A percentile compares a stretch with the other conserved stretches of the same genome.
Evolutionary conservation across 768 basidiomycete genomes (phyloP).

Genomic region (Rhizopogon sp.): DNA sequence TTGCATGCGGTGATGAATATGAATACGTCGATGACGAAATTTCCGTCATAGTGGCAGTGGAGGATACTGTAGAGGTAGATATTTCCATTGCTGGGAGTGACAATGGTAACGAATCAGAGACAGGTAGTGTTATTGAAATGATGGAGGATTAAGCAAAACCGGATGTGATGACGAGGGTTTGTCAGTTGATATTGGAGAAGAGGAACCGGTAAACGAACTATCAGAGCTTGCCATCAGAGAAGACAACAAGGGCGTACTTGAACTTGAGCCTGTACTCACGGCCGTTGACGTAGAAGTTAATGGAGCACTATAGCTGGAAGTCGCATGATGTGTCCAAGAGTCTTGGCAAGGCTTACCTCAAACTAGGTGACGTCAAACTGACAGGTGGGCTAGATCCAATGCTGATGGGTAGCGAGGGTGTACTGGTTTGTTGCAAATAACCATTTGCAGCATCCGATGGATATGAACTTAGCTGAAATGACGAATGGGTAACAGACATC

Average conservation of each 20-base stretch:
- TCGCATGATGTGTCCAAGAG: not conserved
- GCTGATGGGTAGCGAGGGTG: not conserved
- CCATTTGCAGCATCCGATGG: not conserved
- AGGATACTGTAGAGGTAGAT: not conserved
- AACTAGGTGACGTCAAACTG: not conserved
- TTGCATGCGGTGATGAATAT: not conserved
- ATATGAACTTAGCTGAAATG: not conserved
- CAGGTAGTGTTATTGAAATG: not conserved
- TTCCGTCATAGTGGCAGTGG: not conserved
- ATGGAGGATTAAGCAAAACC: not conserved
- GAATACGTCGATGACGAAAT: not conserved
- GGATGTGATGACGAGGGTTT: not conserved
- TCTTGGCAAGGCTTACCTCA: not conserved
- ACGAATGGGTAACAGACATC: not conserved
- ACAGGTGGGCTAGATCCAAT: not conserved
- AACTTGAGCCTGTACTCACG: not conserved
- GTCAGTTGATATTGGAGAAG: not conserved
- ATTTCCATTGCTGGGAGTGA: not conserved
- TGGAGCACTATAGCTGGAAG: not conserved
- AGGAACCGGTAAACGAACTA: not conserved
- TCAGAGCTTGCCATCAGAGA: slow-evolving; percentile 1
- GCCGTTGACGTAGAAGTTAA: not conserved
- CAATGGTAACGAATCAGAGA: not conserved
- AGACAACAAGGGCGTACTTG: slow-evolving; percentile 1
- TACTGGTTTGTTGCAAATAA: not conserved